phyloP scores from a whole-genome alignment of 2,329 filamentous ascomycete genomes.

The Sclerotinia minor region DNA sequence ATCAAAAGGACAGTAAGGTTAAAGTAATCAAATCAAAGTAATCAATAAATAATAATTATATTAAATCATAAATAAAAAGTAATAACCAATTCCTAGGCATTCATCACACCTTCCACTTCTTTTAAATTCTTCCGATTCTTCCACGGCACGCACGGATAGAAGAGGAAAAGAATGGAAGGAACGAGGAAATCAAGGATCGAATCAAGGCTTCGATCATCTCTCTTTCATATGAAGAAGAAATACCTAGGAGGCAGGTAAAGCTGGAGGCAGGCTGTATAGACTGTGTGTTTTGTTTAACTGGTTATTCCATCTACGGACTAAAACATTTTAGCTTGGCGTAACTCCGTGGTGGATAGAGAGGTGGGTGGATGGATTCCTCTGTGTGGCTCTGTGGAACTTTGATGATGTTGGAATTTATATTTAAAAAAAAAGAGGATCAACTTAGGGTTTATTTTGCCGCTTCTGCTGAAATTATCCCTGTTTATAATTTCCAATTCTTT shows the following conservation, averaged over 20 bases:
- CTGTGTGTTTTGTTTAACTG: background rate
- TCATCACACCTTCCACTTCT: constrained; percentile 18
- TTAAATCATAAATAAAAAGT: too few relatives aligned
- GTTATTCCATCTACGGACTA: background rate
- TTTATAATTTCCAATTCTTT: background rate
- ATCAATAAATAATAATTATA: background rate
- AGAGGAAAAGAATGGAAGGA: background rate
- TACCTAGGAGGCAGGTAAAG: too few relatives aligned
- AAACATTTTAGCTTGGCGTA: constrained; percentile 11
- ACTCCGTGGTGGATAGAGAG: background rate
- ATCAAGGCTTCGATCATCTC: background rate
- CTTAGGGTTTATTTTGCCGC: constrained; percentile 19
- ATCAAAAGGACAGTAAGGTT: too few relatives aligned
- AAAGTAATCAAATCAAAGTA: background rate
- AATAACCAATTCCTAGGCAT: background rate
- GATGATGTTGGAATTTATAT: constrained; percentile 14
- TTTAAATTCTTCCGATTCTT: constrained; percentile 10
- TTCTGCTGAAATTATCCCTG: background rate
- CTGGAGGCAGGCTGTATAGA: background rate
- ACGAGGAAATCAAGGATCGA: background rate
- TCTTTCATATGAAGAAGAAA: background rate
- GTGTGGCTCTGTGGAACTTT: constrained; percentile 10
- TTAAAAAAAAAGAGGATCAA: constrained; percentile 8
- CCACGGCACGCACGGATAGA: background rate
- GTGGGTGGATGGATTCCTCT: background rate